Evolutionary conservation across 202 grass and related monocot genomes (phyloP).

Genomic region (Zoysia matrella): DNA sequence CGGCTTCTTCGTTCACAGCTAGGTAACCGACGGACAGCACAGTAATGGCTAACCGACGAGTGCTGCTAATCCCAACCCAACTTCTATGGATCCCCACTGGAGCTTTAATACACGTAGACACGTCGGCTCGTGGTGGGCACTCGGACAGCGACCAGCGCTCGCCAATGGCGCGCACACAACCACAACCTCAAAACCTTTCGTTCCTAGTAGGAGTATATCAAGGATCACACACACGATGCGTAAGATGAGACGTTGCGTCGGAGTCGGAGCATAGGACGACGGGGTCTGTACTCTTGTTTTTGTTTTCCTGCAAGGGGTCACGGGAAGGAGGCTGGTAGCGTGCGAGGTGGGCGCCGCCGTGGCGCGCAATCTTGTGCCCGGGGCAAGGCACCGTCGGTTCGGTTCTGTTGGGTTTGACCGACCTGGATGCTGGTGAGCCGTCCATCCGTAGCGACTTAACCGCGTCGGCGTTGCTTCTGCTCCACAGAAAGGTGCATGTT

Average conservation of each 20-base stretch:
- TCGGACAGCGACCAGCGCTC: not conserved
- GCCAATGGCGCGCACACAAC: not conserved
- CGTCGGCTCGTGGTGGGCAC: not conserved
- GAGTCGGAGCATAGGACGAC: not conserved
- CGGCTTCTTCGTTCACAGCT: not conserved
- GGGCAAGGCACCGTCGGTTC: not conserved
- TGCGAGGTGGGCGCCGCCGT: not conserved
- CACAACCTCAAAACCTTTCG: not conserved
- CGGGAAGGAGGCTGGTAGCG: slow-evolving; percentile 11
- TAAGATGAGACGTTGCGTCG: not conserved
- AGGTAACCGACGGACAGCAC: not conserved
- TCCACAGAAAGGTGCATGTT: slow-evolving; percentile 28
- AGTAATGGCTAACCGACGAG: not conserved
- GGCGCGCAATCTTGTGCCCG: not conserved
- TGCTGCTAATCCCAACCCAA: too few relatives aligned
- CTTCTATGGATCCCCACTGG: too few relatives aligned
- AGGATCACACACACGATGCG: not conserved
- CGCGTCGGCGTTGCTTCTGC: slow-evolving; percentile 2
- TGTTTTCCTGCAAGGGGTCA: slow-evolving; percentile 1
- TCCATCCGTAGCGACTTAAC: not conserved
- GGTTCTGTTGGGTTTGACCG: not conserved
- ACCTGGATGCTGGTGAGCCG: not conserved
- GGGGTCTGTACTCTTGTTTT: not conserved
- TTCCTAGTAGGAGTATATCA: too few relatives aligned
- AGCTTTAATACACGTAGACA: too few relatives aligned